These are phyloP conservation scores for Geotrichum citri-aurantii DNA, from an alignment of 1,139 yeast species.

Conservation along the genomic window DNA sequence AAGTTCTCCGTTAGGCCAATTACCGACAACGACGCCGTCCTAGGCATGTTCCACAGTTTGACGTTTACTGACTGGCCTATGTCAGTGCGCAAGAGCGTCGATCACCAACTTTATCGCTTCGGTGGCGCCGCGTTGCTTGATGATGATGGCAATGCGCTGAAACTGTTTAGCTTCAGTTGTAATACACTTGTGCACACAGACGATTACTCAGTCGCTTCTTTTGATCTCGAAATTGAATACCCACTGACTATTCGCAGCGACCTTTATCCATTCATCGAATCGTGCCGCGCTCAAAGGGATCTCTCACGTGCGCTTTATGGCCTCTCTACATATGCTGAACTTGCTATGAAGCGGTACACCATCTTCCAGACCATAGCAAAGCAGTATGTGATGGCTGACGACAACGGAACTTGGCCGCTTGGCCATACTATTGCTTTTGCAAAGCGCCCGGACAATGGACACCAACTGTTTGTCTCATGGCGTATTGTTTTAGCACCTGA, in stretches of 20 bases:
- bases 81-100: slow-evolving; percentile 1
- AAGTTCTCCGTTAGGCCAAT: slow-evolving; percentile 8
- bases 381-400: slow-evolving; percentile 3
- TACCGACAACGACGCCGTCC: slow-evolving; percentile 9
- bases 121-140: slow-evolving; percentile 12
- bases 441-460: background rate
- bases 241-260: slow-evolving; percentile 21
- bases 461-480: slow-evolving; percentile 21
- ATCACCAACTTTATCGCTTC: background rate
- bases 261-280: slow-evolving; percentile 20
- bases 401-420: slow-evolving; percentile 23
- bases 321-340: slow-evolving; percentile 24
- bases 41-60: slow-evolving; percentile 24
- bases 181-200: slow-evolving; percentile 11
- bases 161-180: slow-evolving; percentile 21
- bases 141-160: slow-evolving; percentile 11
- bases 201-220: slow-evolving; percentile 19
- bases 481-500: slow-evolving; percentile 12
- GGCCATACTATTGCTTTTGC: slow-evolving; percentile 20
- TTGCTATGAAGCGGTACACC: slow-evolving; percentile 20
- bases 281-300: slow-evolving; percentile 18
- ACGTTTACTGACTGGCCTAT: slow-evolving; percentile 12
- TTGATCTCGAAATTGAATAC: slow-evolving; percentile 20
- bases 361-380: slow-evolving; percentile 21
- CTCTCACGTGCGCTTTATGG: slow-evolving; percentile 25